These are phyloP conservation scores for Leccinum barrowsii DNA, from an alignment of 768 basidiomycete species.

Conservation along the genomic window DNA sequence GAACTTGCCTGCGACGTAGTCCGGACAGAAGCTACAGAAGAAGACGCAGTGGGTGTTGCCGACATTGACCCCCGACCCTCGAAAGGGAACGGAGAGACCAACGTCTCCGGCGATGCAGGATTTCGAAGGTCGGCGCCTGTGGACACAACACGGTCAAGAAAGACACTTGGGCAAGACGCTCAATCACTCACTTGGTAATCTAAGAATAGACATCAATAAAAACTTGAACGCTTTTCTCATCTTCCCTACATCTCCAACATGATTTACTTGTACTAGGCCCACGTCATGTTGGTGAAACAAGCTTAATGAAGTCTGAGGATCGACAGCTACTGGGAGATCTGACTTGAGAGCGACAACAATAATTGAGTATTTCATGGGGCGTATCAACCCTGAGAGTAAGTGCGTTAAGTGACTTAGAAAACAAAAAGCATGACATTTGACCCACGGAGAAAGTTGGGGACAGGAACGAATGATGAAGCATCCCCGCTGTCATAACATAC, in stretches of 20 bases:
- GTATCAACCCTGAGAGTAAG: conserved; percentile 49
- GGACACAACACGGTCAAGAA: conserved; percentile 18
- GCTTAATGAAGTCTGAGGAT: conserved; percentile 48
- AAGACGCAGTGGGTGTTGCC: conserved; percentile 50
- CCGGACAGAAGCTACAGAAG: conserved; percentile 34
- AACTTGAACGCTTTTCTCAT: conserved; percentile 74
- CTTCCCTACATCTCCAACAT: conserved; percentile 55
- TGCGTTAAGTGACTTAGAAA: conserved; percentile 5
- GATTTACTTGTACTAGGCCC: conserved; percentile 75
- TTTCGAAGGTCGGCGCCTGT: conserved; percentile 52
- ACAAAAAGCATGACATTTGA: conserved; percentile 14
- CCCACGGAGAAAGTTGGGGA: conserved; percentile 72
- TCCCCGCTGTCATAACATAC: conserved; percentile 82
- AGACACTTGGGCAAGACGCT: background rate
- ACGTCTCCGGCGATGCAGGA: conserved; percentile 65
- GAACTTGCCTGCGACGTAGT: conserved; percentile 30
- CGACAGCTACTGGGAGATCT: conserved; percentile 59
- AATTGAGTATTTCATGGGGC: conserved; percentile 53
- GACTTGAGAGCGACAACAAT: conserved; percentile 88
- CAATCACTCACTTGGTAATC: conserved; percentile 37
- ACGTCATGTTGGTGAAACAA: conserved; percentile 63
- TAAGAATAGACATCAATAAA: conserved; percentile 63
- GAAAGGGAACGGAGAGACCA: conserved; percentile 51
- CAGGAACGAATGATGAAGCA: conserved; percentile 56
- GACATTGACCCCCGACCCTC: conserved; percentile 48